Conservation (phyloP, 371 early-diverging fungal species). For the Mortierella sp. region DNA sequence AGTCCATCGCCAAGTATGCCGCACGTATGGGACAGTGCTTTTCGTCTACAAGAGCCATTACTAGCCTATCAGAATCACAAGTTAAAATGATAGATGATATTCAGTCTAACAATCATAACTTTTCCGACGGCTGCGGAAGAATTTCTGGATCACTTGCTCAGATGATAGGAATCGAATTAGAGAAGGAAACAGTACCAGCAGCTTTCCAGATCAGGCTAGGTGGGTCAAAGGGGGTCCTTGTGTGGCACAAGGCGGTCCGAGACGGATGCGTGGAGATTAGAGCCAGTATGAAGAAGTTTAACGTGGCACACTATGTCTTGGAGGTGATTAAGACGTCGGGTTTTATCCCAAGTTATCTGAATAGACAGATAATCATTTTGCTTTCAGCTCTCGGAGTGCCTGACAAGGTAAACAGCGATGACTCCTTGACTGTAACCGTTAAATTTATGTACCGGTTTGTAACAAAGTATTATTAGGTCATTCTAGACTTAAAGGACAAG, state of each 20-base stretch:
- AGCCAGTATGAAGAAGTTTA: slow-evolving; percentile 80
- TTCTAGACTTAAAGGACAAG: slow-evolving; percentile 63
- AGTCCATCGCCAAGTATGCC: slow-evolving; percentile 79
- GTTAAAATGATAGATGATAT: slow-evolving; percentile 70
- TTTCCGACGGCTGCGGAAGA: slow-evolving; percentile 90
- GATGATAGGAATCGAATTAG: slow-evolving; percentile 63
- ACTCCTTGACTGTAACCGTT: background rate
- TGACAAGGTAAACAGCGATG: slow-evolving; percentile 50
- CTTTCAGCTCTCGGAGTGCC: slow-evolving; percentile 75
- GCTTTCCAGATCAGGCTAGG: slow-evolving; percentile 88
- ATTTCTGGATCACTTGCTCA: slow-evolving; percentile 69
- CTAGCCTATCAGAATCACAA: slow-evolving; percentile 51
- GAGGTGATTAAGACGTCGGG: slow-evolving; percentile 73
- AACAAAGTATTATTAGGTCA: slow-evolving; percentile 44
- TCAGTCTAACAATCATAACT: slow-evolving; percentile 66
- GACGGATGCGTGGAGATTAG: slow-evolving; percentile 63
- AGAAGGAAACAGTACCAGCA: slow-evolving; percentile 67
- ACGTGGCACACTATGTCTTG: slow-evolving; percentile 66
- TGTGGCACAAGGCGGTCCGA: slow-evolving; percentile 18
- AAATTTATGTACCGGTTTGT: background rate
- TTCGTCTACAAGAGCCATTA: slow-evolving; percentile 72
- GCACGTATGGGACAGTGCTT: slow-evolving; percentile 86
- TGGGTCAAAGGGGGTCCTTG: slow-evolving; percentile 86
- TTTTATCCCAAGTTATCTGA: slow-evolving; percentile 73
- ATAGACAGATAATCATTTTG: slow-evolving; percentile 80